Evolutionary conservation across 2,329 filamentous ascomycete species (phyloP).

Genomic region (Alternaria sp.): DNA sequence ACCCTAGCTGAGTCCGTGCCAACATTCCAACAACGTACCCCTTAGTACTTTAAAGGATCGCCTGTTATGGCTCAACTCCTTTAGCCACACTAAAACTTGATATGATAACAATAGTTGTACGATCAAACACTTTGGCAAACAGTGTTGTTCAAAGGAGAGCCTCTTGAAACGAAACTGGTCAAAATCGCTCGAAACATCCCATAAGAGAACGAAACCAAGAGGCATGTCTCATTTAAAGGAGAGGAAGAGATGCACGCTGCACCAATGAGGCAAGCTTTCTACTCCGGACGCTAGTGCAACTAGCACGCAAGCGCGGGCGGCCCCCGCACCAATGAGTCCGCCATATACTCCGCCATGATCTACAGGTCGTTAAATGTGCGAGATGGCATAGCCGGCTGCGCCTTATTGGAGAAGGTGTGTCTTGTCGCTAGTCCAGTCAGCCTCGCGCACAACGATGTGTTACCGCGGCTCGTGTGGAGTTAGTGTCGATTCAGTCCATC

Average conservation of each 20-base stretch:
- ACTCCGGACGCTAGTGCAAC: conserved; percentile 3
- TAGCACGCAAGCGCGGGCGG: conserved; percentile 16
- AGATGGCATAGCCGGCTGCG: conserved; percentile 1
- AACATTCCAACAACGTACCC: background rate
- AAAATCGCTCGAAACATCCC: background rate
- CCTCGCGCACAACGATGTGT: conserved; percentile 6
- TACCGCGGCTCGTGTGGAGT: conserved; percentile 24
- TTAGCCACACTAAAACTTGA: background rate
- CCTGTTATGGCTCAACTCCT: background rate
- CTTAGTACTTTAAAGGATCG: background rate
- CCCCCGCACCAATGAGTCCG: conserved; percentile 15
- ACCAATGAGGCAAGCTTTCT: conserved; percentile 8
- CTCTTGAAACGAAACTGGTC: background rate
- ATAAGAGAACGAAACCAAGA: background rate
- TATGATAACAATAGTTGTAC: background rate
- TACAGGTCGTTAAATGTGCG: conserved; percentile 12
- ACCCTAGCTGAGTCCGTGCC: background rate
- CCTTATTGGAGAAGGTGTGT: conserved; percentile 11
- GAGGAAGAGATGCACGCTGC: background rate
- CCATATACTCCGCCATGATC: conserved; percentile 13
- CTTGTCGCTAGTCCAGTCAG: conserved; percentile 5
- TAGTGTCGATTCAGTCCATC: conserved; percentile 6
- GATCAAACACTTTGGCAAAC: background rate
- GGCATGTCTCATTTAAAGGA: background rate
- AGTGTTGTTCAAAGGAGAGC: background rate